These are phyloP conservation scores for Suillus discolor DNA, from an alignment of 768 basidiomycete genomes.

Conservation along the genomic window DNA sequence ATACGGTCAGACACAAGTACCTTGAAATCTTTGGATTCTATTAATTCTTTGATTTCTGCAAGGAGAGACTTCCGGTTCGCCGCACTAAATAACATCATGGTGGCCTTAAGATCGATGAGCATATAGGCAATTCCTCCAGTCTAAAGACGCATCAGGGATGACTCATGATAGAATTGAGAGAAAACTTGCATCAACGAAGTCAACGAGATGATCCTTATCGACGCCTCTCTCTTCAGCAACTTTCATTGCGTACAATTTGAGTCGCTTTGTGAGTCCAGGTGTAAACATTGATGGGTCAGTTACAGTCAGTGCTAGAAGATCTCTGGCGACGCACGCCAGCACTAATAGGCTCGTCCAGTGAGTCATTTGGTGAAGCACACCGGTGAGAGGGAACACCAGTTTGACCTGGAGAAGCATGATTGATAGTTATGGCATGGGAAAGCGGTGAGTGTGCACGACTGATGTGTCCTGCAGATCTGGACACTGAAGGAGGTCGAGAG, in stretches of 20 bases:
- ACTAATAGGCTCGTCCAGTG: neutral
- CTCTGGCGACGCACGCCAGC: neutral
- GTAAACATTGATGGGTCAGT: neutral
- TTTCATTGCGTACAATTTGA: neutral
- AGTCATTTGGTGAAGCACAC: neutral
- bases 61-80: neutral
- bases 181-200: neutral
- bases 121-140: neutral
- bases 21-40: neutral
- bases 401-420: neutral
- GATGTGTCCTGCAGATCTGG: neutral
- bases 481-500: neutral
- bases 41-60: neutral
- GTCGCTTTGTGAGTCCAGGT: neutral
- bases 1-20: neutral
- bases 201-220: neutral
- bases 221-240: neutral
- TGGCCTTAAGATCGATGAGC: neutral
- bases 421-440: neutral
- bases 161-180: neutral
- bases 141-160: neutral
- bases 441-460: neutral
- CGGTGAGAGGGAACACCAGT: neutral
- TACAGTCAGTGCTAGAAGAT: neutral
- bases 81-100: neutral